phyloP scores from a whole-genome alignment of 1,284 basidiomycete genomes.

The Apiotrichum domesticum region DNA sequence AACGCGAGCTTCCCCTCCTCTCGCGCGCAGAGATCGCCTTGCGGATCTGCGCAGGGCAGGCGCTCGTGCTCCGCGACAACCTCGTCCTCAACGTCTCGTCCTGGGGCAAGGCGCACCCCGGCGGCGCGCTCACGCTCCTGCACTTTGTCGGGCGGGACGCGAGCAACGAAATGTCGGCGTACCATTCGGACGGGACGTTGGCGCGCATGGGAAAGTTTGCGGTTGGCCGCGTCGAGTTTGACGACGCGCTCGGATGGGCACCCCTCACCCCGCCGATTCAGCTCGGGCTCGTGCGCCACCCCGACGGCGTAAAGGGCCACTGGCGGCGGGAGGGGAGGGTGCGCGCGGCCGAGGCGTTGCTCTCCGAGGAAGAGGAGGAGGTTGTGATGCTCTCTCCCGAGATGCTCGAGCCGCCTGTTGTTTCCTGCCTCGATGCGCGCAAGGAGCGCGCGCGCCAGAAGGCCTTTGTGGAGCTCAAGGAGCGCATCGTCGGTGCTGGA shows the following conservation, averaged over 20 bases:
- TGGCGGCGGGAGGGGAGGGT: constrained; percentile 42
- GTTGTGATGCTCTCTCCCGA: constrained; percentile 23
- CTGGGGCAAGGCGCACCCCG: constrained; percentile 85
- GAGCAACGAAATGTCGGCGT: constrained; percentile 88
- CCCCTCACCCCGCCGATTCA: constrained; percentile 85
- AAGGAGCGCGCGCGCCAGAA: constrained; percentile 65
- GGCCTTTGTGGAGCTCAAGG: constrained; percentile 76
- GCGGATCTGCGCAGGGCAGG: constrained; percentile 65
- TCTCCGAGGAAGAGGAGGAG: background rate
- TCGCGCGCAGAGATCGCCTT: constrained; percentile 31
- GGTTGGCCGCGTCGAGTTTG: constrained; percentile 59
- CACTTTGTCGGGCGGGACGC: constrained; percentile 97
- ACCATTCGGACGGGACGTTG: constrained; percentile 66
- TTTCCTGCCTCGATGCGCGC: constrained; percentile 54
- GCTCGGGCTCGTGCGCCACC: constrained; percentile 66
- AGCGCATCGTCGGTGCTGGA: constrained; percentile 67
- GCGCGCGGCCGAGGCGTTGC: constrained; percentile 17
- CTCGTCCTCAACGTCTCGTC: constrained; percentile 71
- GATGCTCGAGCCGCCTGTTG: constrained; percentile 47
- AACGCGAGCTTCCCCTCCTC: constrained; percentile 10
- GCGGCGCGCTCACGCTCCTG: constrained; percentile 79
- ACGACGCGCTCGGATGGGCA: constrained; percentile 54
- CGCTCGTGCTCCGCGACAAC: constrained; percentile 71
- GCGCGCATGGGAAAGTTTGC: constrained; percentile 65
- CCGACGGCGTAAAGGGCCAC: constrained; percentile 34